Percentiles rank a stretch among this genome's conserved stretches.
These are phyloP conservation scores for Cyberlindnera samutprakarnensis DNA, from an alignment of 805 yeast species.

Conservation along the genomic window DNA sequence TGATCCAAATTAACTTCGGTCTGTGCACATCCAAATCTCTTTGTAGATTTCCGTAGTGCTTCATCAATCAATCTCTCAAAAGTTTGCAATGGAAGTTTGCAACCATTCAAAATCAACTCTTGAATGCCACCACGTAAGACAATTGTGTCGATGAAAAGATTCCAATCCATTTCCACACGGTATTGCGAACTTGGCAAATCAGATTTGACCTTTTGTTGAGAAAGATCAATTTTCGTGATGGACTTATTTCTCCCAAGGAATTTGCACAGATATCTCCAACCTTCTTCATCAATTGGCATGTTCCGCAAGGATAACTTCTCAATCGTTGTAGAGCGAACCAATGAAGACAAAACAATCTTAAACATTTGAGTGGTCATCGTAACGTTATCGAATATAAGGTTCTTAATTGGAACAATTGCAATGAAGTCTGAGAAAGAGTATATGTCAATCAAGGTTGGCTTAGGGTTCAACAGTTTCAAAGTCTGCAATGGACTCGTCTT, in stretches of 20 bases:
- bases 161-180: constrained; percentile 81
- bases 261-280: constrained; percentile 78
- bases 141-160: constrained; percentile 61
- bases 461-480: constrained; percentile 73
- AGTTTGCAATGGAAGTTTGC: constrained; percentile 46
- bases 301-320: constrained; percentile 74
- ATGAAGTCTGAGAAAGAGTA: constrained; percentile 85
- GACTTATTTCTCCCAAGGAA: constrained; percentile 59
- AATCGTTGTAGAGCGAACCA: constrained; percentile 56
- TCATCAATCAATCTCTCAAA: constrained; percentile 49
- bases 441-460: constrained; percentile 83
- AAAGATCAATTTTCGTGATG: constrained; percentile 55
- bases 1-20: constrained; percentile 60
- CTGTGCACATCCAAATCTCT: constrained; percentile 70
- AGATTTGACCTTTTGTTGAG: constrained; percentile 45
- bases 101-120: constrained; percentile 78
- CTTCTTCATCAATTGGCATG: constrained; percentile 60
- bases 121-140: constrained; percentile 67
- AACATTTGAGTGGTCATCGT: constrained; percentile 70
- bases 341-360: constrained; percentile 59
- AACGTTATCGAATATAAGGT: constrained; percentile 75
- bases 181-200: constrained; percentile 29
- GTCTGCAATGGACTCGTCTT: constrained; percentile 68
- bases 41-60: constrained; percentile 47
- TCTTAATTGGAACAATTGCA: constrained; percentile 74